These are phyloP conservation scores for Bipolaris sorokiniana DNA, from an alignment of 2,329 filamentous ascomycete genomes.

Conservation along the genomic window DNA sequence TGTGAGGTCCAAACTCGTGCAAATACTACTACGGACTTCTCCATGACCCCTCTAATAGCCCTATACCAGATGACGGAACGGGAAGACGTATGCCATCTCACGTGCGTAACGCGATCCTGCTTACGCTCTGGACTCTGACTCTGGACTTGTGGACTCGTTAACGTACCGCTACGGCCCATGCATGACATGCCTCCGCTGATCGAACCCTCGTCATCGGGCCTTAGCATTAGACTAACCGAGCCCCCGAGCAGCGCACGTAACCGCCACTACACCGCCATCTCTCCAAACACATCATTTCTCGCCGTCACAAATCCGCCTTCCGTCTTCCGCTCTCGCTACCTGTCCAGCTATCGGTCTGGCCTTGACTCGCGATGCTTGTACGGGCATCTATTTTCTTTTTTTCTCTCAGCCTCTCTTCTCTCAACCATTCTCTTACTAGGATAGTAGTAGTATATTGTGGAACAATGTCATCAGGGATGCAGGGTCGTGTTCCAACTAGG, in stretches of 20 bases:
- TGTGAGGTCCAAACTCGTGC: too few species aligned
- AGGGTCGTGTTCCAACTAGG: constrained; percentile 5
- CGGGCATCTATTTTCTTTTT: neutral
- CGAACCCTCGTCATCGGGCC: constrained; percentile 16
- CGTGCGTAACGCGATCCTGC: constrained; percentile 3
- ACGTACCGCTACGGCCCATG: constrained; percentile 14
- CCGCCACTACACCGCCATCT: constrained; percentile 31
- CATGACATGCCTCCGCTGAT: constrained; percentile 19
- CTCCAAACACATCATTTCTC: constrained; percentile 1
- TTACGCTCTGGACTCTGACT: constrained; percentile 1
- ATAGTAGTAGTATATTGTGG: neutral
- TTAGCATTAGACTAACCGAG: constrained; percentile 18
- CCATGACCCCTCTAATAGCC: constrained; percentile 1
- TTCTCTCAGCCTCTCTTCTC: neutral
- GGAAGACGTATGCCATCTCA: constrained; percentile 2
- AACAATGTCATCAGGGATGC: neutral
- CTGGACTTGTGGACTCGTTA: constrained; percentile 5
- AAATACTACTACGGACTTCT: neutral
- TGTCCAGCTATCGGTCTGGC: constrained; percentile 4
- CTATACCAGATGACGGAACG: constrained; percentile 3
- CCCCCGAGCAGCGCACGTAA: constrained; percentile 27
- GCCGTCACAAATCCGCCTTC: neutral
- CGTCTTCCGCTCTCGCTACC: constrained; percentile 4
- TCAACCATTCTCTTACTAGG: neutral
- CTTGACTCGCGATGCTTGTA: constrained; percentile 10